phyloP scores from a whole-genome alignment of 2,329 filamentous ascomycete genomes.

The Pseudogymnoascus sp. region DNA sequence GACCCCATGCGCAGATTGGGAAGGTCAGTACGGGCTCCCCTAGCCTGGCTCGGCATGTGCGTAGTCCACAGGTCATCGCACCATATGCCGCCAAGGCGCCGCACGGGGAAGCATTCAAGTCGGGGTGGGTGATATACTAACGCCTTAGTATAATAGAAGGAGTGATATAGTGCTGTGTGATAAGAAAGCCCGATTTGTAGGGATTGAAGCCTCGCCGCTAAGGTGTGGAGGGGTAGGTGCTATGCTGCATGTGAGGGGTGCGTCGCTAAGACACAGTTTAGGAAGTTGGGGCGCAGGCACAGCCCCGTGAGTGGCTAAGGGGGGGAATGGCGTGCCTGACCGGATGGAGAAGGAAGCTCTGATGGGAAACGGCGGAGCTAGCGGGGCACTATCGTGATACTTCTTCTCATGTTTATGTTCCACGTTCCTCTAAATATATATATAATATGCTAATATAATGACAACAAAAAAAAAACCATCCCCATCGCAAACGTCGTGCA shows the following conservation, averaged over 20 bases:
- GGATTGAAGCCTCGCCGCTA: background rate
- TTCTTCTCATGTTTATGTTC: no score
- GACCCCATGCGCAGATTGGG: background rate
- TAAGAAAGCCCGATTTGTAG: background rate
- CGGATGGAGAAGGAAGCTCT: no score
- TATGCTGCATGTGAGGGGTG: background rate
- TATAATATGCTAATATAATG: background rate
- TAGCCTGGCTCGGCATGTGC: no score
- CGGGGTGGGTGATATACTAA: background rate
- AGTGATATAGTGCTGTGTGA: background rate
- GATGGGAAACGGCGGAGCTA: no score
- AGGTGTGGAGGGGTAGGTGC: background rate
- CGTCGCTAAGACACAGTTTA: background rate
- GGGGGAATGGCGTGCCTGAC: background rate
- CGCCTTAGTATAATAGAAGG: background rate
- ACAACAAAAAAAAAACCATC: background rate
- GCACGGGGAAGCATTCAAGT: no score
- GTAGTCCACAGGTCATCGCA: no score
- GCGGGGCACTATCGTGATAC: no score
- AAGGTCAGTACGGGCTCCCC: background rate
- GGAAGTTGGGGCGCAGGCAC: background rate
- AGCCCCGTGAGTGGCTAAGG: background rate
- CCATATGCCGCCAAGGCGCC: no score
- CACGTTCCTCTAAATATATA: background rate
- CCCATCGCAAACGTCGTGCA: background rate